These are phyloP conservation scores for Amauroascus verrucosus DNA, from an alignment of 2,329 filamentous ascomycete genomes.

Conservation along the genomic window DNA sequence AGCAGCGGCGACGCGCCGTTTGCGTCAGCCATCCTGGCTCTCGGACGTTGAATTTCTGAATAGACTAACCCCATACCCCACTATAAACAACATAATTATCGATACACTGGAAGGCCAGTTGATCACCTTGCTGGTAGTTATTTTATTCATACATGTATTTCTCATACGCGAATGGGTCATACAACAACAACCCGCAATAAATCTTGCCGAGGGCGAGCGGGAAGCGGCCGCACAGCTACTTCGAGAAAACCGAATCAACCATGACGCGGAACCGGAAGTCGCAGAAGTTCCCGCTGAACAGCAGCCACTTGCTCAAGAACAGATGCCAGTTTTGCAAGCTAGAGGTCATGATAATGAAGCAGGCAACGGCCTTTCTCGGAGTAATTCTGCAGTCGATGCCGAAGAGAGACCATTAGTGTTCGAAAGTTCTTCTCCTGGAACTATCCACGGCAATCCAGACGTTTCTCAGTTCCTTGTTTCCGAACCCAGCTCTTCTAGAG, in stretches of 20 bases:
- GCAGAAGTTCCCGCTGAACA: slow-evolving; percentile 13
- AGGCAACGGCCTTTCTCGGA: neutral
- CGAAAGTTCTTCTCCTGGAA: neutral
- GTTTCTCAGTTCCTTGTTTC: neutral
- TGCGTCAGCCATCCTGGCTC: slow-evolving; percentile 42
- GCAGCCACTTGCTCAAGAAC: neutral
- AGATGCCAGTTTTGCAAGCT: neutral
- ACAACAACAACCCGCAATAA: slow-evolving; percentile 89
- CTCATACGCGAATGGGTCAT: slow-evolving; percentile 96
- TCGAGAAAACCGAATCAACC: slow-evolving; percentile 27
- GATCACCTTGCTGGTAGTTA: slow-evolving; percentile 81
- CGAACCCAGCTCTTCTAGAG: neutral
- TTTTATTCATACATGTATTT: slow-evolving; percentile 94
- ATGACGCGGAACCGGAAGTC: slow-evolving; percentile 12
- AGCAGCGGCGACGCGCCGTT: slow-evolving; percentile 20
- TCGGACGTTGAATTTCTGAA: slow-evolving; percentile 50
- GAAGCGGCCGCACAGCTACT: slow-evolving; percentile 43
- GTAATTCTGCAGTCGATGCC: neutral
- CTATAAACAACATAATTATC: slow-evolving; percentile 67
- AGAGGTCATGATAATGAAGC: neutral
- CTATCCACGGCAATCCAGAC: neutral
- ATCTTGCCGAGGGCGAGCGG: slow-evolving; percentile 53
- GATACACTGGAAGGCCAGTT: slow-evolving; percentile 84
- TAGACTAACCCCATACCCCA: slow-evolving; percentile 53
- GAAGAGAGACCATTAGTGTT: neutral